Percentiles rank a stretch among this genome's conserved stretches.
phyloP scores from a whole-genome alignment of 805 yeast genomes.

The Candida nanaspora region DNA sequence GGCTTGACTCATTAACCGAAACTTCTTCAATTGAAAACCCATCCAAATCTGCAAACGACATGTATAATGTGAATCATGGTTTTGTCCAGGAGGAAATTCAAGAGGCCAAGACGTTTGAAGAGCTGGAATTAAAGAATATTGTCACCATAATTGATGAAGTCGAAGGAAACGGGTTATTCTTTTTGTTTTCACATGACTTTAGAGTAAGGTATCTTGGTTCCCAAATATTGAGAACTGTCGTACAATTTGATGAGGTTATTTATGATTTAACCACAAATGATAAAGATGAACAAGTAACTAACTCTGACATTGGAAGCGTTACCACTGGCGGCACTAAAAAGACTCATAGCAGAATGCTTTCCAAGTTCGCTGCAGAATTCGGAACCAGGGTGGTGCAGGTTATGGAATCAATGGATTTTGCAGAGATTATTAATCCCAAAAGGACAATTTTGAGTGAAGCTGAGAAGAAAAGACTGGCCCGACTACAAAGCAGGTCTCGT shows the following conservation, averaged over 20 bases:
- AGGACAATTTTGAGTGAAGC: conserved; percentile 57
- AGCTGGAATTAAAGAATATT: conserved; percentile 68
- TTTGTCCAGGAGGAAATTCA: conserved; percentile 33
- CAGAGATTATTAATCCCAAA: conserved; percentile 49
- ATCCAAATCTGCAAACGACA: conserved; percentile 23
- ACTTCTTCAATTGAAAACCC: conserved; percentile 11
- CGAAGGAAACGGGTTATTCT: conserved; percentile 92
- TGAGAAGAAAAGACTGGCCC: conserved; percentile 65
- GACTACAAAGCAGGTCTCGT: conserved; percentile 48
- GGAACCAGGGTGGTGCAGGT: conserved; percentile 74
- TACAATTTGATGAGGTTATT: conserved; percentile 83
- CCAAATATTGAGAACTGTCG: conserved; percentile 65
- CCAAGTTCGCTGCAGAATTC: conserved; percentile 70
- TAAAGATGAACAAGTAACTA: conserved; percentile 8
- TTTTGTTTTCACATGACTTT: conserved; percentile 82
- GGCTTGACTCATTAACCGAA: conserved; percentile 63
- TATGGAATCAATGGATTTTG: conserved; percentile 62
- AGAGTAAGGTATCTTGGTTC: conserved; percentile 69
- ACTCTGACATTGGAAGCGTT: conserved; percentile 5
- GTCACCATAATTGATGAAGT: conserved; percentile 88
- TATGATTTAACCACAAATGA: conserved; percentile 33
- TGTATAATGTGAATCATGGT: conserved; percentile 27
- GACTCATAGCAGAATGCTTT: conserved; percentile 50
- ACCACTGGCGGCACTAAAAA: conserved; percentile 36
- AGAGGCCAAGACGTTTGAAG: conserved; percentile 44